Base-by-base conservation (phyloP, 2,329 filamentous ascomycete species). In the Monilinia vaccinii-corymbosi region DNA sequence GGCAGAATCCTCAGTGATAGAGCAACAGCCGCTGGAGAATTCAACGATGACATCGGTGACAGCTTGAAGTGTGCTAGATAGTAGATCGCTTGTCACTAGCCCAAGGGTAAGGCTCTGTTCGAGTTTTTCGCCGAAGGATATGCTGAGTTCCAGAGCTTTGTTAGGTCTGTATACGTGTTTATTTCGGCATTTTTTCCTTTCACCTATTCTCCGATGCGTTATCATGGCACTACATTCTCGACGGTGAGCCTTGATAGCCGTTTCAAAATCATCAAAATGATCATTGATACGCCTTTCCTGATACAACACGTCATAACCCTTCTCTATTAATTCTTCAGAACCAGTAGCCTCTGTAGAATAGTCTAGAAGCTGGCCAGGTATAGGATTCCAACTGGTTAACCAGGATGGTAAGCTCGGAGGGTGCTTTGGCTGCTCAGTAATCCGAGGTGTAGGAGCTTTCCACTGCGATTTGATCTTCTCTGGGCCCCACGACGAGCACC, bases 381-480 rank as follows among this genome's bases (percentile, higher is more conserved):
- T 46, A 13, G 32, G 46, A 18, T 51, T 47, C 64, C 62, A 68
- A 56, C 63, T 60, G 8, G 49, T 53, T 34, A 70, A 45, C 68
- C 67, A 71, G 40, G 56, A 36, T 21, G 66, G 66, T 44, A 70
- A 46, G 45, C 28, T 23, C 10, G 31, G 40, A 18, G 11, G 42
- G 21, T 50, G 40, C 16, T 38, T 52, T 23, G 25, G 38, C 44
- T 60, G 40, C 18, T 52, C 60, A 25, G 60, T 31, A n/a, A 58
- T 28, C 23, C 56, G 63, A 9, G 59, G 38, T 10, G 64, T 66
- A 38, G 71, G 71, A 40, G 71, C 60, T 56, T 72, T 60, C 68
- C 70, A 73, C 31, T 67, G 62, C 66, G 68, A 72, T 62, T 66
- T 58, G 9, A 63, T 66, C 48, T 60, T 67, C 49, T 69, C 70